Conservation (phyloP, 805 yeast genomes). For the Nematodospora valgi region DNA sequence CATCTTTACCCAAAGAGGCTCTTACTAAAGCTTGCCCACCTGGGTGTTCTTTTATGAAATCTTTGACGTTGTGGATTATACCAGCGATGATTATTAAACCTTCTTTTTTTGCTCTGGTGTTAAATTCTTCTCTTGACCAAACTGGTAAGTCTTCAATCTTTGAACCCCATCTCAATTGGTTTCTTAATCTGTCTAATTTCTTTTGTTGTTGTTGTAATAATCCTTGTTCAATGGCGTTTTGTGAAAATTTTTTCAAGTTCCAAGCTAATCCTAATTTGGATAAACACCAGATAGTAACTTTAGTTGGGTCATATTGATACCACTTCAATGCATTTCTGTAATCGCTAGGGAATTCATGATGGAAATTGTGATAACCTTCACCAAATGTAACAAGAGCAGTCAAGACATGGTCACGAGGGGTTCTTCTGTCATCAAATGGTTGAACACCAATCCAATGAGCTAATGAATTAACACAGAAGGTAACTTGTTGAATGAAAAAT, state of each 20-base stretch:
- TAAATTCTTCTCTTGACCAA: slow-evolving; percentile 66
- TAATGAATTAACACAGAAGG: slow-evolving; percentile 81
- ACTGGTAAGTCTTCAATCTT: slow-evolving; percentile 63
- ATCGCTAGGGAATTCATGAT: slow-evolving; percentile 86
- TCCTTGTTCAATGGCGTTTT: slow-evolving; percentile 80
- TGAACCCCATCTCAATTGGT: slow-evolving; percentile 72
- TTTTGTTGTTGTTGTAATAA: slow-evolving; percentile 79
- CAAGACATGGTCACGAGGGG: slow-evolving; percentile 78
- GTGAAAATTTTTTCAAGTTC: slow-evolving; percentile 73
- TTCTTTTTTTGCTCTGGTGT: slow-evolving; percentile 45
- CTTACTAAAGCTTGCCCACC: slow-evolving; percentile 76
- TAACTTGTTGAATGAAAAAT: slow-evolving; percentile 74
- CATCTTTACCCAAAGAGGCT: slow-evolving; percentile 77
- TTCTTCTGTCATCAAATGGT: slow-evolving; percentile 84
- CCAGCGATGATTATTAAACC: slow-evolving; percentile 74
- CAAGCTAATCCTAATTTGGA: slow-evolving; percentile 68
- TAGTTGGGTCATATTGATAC: slow-evolving; percentile 88
- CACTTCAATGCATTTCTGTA: slow-evolving; percentile 84
- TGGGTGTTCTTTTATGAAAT: slow-evolving; percentile 72
- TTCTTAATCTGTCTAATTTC: slow-evolving; percentile 63
- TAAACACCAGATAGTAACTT: slow-evolving; percentile 52
- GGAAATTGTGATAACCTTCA: slow-evolving; percentile 89
- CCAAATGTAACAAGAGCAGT: slow-evolving; percentile 84
- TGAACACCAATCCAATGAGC: slow-evolving; percentile 86
- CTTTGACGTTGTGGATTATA: slow-evolving; percentile 72